Base-by-base conservation (phyloP, 75 land plant species). In the Larix kaempferi region DNA sequence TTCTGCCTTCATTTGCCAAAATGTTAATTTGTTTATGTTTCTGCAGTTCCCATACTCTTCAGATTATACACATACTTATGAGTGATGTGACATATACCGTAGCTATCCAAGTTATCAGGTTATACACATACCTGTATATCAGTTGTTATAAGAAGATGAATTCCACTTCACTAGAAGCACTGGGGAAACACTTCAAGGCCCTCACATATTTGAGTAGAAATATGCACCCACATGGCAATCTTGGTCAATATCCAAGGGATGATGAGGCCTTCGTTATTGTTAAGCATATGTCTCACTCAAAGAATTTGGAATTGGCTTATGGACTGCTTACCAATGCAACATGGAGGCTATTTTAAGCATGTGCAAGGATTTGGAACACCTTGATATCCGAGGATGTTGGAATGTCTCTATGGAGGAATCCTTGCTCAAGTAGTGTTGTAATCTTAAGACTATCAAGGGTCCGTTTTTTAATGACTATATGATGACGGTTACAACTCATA, bases 331-430 rank as follows among this genome's bases (percentile, higher is more conserved):
- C 84, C 7, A 84, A 90, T 5, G 33, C 13, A 87, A 88, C 7
- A 83, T 90, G 29, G 69, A 80, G 11, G 82, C 86, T 59, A 86
- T 94, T 26, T 79, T 94, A 22, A 74, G 83, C 4, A 67, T 41
- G 49, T 93, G 93, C 80, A 71, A 44, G 35, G 77, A 85, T 11
- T 91, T 94, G n/a, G 93, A 92, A 78, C 78, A 81, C 39, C 57
- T 94, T 2, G 98, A 92, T 75, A 27, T 94, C 59, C 73, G 94
- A 35, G 96, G 96, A 8, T 94, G 96, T 63, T 90, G 95, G 95
- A 78, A 87, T 56, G 92, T 90, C 49, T 76, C 79, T 23, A 77
- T 92, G 4, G 90, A 92, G 25, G 89, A 85, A 56, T 81, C 77
- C 74, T 26, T 85, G 19, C 19, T 19, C 22, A 19, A 19, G 19